phyloP scores from a whole-genome alignment of 805 yeast genomes.

The Candida dendrica region DNA sequence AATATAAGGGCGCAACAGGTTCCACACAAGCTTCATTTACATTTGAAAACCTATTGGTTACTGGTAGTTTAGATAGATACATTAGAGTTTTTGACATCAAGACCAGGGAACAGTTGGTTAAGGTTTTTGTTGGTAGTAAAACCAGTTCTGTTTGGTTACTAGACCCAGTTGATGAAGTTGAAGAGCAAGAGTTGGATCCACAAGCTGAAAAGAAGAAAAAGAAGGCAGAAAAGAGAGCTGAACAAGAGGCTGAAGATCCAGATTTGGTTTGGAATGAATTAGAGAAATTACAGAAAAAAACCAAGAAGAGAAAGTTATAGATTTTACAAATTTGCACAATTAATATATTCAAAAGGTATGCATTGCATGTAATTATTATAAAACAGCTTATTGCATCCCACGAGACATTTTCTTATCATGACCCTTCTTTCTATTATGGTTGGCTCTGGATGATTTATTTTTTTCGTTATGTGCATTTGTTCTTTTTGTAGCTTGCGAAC shows the following conservation, averaged over 20 bases:
- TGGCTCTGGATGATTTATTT: slow-evolving; percentile 49
- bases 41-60: slow-evolving; percentile 41
- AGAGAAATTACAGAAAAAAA: slow-evolving; percentile 11
- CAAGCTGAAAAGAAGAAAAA: slow-evolving; percentile 21
- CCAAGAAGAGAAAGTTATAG: slow-evolving; percentile 14
- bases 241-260: slow-evolving; percentile 19
- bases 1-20: slow-evolving; percentile 73
- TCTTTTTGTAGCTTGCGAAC: slow-evolving; percentile 17
- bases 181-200: slow-evolving; percentile 25
- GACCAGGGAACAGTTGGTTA: slow-evolving; percentile 51
- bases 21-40: slow-evolving; percentile 38
- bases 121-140: slow-evolving; percentile 73
- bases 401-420: slow-evolving; percentile 46
- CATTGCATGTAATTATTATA: not conserved
- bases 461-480: slow-evolving; percentile 41
- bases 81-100: slow-evolving; percentile 65
- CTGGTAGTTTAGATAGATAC: slow-evolving; percentile 87
- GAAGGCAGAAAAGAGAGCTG: slow-evolving; percentile 32
- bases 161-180: slow-evolving; percentile 36
- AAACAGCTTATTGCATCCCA: not conserved
- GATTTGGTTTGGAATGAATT: slow-evolving; percentile 33
- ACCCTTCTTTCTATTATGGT: slow-evolving; percentile 59
- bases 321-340: not conserved
- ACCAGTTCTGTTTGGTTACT: slow-evolving; percentile 45
- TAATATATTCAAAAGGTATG: not conserved